phyloP scores from a whole-genome alignment of 345 rosid genomes.

The Eucalyptus polyanthemos region DNA sequence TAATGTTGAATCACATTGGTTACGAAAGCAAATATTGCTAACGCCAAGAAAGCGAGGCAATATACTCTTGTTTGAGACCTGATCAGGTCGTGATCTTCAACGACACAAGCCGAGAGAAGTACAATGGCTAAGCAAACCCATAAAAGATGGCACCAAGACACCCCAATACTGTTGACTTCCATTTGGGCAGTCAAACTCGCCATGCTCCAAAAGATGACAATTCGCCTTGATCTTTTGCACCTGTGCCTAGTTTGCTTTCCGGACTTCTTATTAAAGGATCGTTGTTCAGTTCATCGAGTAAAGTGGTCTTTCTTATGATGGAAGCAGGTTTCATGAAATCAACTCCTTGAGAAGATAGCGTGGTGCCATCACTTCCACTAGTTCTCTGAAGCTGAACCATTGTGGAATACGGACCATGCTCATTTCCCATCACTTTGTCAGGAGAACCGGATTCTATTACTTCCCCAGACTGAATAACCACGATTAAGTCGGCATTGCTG shows the following conservation, averaged over 20 bases:
- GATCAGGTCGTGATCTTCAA: background rate
- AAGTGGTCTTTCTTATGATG: background rate
- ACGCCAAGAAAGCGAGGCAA: conserved; percentile 3
- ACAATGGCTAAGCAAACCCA: conserved; percentile 6
- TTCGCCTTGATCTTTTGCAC: background rate
- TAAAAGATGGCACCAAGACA: conserved; percentile 4
- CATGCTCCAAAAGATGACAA: background rate
- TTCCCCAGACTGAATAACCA: background rate
- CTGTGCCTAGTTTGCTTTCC: background rate
- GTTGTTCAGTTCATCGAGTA: background rate
- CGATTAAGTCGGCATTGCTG: background rate
- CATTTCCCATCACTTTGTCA: background rate
- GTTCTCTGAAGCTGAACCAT: conserved; percentile 19
- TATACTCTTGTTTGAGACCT: conserved; percentile 1
- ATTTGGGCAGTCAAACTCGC: conserved; percentile 6
- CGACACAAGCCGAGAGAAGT: conserved; percentile 6
- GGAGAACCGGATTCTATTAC: conserved; percentile 5
- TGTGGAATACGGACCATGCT: conserved; percentile 10
- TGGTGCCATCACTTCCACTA: background rate
- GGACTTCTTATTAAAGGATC: background rate
- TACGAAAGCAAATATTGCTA: background rate
- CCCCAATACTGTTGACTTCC: conserved; percentile 10
- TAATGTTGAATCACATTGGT: conserved; percentile 20
- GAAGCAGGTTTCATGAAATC: background rate
- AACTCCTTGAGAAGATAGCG: background rate